phyloP scores from a whole-genome alignment of 225 moss, liverwort and hornwort species.

The Antitrichia curtipendula region DNA sequence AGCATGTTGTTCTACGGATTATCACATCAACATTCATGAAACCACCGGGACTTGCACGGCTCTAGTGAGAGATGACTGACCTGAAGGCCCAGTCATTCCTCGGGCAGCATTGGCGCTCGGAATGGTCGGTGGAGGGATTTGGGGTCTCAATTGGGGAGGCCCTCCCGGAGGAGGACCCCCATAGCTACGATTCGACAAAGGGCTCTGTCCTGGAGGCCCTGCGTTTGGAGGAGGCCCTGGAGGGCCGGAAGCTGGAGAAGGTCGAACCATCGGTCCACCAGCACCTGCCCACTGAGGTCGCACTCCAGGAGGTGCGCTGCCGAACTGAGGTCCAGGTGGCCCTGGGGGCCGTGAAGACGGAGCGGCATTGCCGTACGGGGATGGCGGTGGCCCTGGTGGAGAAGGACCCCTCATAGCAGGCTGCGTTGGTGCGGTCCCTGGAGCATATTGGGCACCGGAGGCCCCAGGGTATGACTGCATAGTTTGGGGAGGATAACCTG shows the following conservation, averaged over 20 bases:
- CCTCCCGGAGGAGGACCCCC: conserved; percentile 14
- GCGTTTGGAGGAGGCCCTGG: conserved; percentile 23
- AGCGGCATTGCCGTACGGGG: conserved; percentile 4
- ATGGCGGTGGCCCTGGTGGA: conserved; percentile 15
- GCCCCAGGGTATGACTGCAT: conserved; percentile 8
- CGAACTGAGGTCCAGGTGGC: conserved; percentile 14
- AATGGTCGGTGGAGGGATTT: conserved; percentile 17
- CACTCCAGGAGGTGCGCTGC: conserved; percentile 10
- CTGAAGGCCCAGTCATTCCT: conserved; percentile 29
- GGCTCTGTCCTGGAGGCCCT: conserved; percentile 19
- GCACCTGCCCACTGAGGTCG: conserved; percentile 26
- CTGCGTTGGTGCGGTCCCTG: conserved; percentile 14
- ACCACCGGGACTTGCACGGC: not conserved
- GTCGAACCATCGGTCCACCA: conserved; percentile 2
- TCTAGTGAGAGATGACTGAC: conserved; percentile 2
- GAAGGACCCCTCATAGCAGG: conserved; percentile 31
- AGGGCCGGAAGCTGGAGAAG: conserved; percentile 19
- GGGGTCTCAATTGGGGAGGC: conserved; percentile 34
- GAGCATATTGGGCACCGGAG: conserved; percentile 9
- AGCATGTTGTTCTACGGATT: not conserved
- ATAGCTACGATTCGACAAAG: conserved; percentile 24
- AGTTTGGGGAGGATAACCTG: conserved; percentile 18
- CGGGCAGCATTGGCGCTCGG: not conserved
- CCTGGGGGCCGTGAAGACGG: conserved; percentile 15
- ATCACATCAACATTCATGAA: not conserved